phyloP scores from a whole-genome alignment of 176 grass and related monocot genomes.

The Musa troglodytarum region DNA sequence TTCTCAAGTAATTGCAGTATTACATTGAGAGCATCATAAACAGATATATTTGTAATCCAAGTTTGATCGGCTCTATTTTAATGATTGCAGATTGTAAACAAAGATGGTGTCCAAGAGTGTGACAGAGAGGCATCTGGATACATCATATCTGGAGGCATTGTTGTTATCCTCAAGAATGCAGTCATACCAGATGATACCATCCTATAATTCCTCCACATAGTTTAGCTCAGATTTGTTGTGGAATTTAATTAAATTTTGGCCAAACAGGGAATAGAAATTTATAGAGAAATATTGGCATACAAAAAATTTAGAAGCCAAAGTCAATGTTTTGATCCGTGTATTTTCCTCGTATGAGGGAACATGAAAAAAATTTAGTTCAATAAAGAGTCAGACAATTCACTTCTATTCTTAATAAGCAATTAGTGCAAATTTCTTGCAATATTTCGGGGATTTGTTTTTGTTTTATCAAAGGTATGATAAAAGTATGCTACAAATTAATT shows the following conservation, averaged over 20 bases:
- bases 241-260: neutral
- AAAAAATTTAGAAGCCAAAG: neutral
- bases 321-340: neutral
- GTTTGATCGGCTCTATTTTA: neutral
- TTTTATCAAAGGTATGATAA: too few relatives aligned
- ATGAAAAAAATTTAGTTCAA: neutral
- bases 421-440: too few relatives aligned
- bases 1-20: too few relatives aligned
- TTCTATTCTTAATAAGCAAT: neutral
- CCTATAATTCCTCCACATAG: neutral
- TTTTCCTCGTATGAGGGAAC: neutral
- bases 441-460: too few relatives aligned
- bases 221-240: neutral
- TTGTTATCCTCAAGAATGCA: conserved; percentile 17
- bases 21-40: too few relatives aligned
- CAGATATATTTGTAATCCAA: neutral
- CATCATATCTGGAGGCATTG: conserved; percentile 20
- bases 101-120: conserved; percentile 17
- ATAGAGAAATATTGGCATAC: neutral
- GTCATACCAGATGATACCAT: conserved; percentile 8
- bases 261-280: neutral
- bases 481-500: too few relatives aligned
- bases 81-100: conserved; percentile 19
- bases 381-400: neutral
- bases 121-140: conserved; percentile 16